Conservation (phyloP, 2,329 filamentous ascomycete species). For the Nemania sp. region DNA sequence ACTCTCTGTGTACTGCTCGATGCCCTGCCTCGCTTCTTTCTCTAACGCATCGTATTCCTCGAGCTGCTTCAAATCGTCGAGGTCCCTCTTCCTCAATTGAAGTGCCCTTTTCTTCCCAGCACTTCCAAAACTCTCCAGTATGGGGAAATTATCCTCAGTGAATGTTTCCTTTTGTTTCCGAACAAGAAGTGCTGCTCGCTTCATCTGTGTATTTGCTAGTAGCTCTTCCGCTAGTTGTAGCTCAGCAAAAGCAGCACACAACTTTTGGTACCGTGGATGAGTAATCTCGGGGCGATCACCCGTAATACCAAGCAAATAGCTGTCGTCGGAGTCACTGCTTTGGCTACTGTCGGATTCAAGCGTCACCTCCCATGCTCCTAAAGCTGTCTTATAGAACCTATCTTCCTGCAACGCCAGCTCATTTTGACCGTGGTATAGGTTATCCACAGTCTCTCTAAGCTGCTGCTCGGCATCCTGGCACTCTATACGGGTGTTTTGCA, state of each 20-base stretch:
- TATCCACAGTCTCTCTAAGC: slow-evolving; percentile 36
- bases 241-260: slow-evolving; percentile 49
- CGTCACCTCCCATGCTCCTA: slow-evolving; percentile 19
- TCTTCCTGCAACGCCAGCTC: slow-evolving; percentile 32
- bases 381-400: slow-evolving; percentile 33
- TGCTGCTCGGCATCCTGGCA: slow-evolving; percentile 35
- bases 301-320: slow-evolving; percentile 36
- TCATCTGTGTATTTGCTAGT: slow-evolving; percentile 48
- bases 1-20: slow-evolving; percentile 41
- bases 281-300: slow-evolving; percentile 43
- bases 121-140: slow-evolving; percentile 32
- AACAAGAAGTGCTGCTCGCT: slow-evolving; percentile 38
- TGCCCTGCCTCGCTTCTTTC: slow-evolving; percentile 38
- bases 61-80: slow-evolving; percentile 50
- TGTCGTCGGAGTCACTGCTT: slow-evolving; percentile 24
- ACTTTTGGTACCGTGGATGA: slow-evolving; percentile 51
- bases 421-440: slow-evolving; percentile 31
- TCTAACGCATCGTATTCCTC: slow-evolving; percentile 46
- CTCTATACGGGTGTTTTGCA: slow-evolving; percentile 28
- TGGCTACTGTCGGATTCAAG: slow-evolving; percentile 20
- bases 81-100: slow-evolving; percentile 38
- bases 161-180: slow-evolving; percentile 31
- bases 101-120: slow-evolving; percentile 43
- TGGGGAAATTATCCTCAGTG: slow-evolving; percentile 28
- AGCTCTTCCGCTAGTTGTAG: slow-evolving; percentile 53